Evolutionary conservation across 2,329 filamentous ascomycete species (phyloP), one percentile per base, ranked within the genome.

Genomic region (Hirsutella rhossiliensis): DNA sequence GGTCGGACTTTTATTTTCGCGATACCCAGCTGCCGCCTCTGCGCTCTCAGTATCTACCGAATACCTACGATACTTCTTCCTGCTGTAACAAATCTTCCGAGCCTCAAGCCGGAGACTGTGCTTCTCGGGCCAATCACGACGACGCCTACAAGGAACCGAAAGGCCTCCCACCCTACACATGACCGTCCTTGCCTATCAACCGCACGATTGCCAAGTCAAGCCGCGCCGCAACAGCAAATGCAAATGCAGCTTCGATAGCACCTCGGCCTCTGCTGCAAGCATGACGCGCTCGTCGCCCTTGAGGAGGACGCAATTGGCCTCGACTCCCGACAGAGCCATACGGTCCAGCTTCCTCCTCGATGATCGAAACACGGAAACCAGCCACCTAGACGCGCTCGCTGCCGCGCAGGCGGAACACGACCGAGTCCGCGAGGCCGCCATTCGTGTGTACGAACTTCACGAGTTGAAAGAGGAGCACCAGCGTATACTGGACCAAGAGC

Each of bases 321-420:
- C 64, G 11, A 71, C 62, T 47, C 67, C 68, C 9, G 63, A 67
- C 19, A 60, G 64, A 42, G 53, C 63, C 9, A 75, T 76, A 47
- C 68, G 78, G 37, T 72, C 78, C 19, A 72, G 68, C 20, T 73
- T 86, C 27, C 80, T 87, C 46, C 67, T 68, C 36, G 74, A 78
- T 42, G 71, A 76, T 29, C 72, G 75, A 31, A 79, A 84, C 49
- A 75, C 73, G 30, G 79, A 81, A 55, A 66, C 74, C 41, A 70
- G 68, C 44, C 82, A 87, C 56, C 71, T 73, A 46, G 74, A 79
- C 52, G 82, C 82, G 13, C 72, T 90, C 15, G 75, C 75, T 39
- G 73, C 75, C 40, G 82, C 82, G 4, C 76, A 77, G 41, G 69
- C 70, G 13, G 75, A 82, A 54, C 84, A 88, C 58, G 75, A 84